Base-by-base conservation (phyloP, 2,329 filamentous ascomycete genomes). In the Tympanopsis confertula region DNA sequence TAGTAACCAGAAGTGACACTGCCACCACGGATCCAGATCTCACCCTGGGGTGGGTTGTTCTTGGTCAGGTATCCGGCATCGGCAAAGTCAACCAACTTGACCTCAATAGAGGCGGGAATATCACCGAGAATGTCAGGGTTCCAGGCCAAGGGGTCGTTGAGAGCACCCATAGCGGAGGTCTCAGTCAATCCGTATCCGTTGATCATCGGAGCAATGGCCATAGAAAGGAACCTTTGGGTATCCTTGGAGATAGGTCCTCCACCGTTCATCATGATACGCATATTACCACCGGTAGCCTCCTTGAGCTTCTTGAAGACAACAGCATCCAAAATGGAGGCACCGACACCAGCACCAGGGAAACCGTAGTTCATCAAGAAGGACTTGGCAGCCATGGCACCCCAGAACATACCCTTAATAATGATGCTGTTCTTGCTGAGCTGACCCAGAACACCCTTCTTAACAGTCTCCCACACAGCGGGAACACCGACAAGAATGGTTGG, bases 281-380 rank as follows among this genome's bases (percentile, higher is more conserved):
- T 66, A 42, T 74, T 72, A 37, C 86, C 86, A 54, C 86, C 86
- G 3, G 86, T 94, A 13, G 86, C 86, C 50, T 91, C 86, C 63
- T 86, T 88, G 55, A 94, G 74, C 67, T 93, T 93, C 64, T 86
- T 88, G 69, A 94, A 94, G 7, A 93, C 82, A 3, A 93, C 61
- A 1, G 78, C 69, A 51, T 94, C 86, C 36, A 94, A 65, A 33
- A 91, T 47, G 39, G 10, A 33, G 7, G 30, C 15, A 10, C 30
- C 30, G 7, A 18, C 7, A 18, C 72, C 75, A 18, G 74, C 68
- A 39, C 83, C 83, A 2, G 77, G 77, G 29, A 82, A 56, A 10
- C 74, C 73, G n/a, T 61, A 56, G 38, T 56, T 53, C 54, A 75
- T 56, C 40, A 76, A 50, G 38, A 58, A 60, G 40, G 57, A 57